phyloP scores from a whole-genome alignment of 306 rosid species.

The Macrotyloma uniflorum region DNA sequence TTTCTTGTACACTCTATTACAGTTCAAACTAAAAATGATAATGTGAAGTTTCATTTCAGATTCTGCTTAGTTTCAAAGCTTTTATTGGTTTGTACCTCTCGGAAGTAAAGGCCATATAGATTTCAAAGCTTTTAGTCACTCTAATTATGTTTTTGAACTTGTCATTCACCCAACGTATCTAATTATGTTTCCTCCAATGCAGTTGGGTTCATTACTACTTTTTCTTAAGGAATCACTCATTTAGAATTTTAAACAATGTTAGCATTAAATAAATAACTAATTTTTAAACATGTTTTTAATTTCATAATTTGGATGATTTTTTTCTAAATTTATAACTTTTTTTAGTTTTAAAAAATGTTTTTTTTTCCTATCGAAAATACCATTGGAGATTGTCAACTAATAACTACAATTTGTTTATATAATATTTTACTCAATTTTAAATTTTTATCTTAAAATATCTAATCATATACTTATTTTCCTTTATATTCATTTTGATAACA shows the following conservation, averaged over 20 bases:
- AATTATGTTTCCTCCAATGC: conserved; percentile 27
- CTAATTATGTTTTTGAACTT: neutral
- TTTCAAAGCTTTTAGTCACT: neutral
- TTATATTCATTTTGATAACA: too few species aligned
- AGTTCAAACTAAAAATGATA: neutral
- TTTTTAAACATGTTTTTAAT: too few species aligned
- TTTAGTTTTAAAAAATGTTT: too few species aligned
- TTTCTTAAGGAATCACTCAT: neutral
- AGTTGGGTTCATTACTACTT: neutral
- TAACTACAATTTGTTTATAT: too few species aligned
- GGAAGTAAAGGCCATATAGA: neutral
- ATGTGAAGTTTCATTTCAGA: neutral
- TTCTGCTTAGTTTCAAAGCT: neutral
- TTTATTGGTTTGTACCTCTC: neutral
- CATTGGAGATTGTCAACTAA: too few species aligned
- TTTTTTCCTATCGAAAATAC: too few species aligned
- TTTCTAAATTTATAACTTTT: too few species aligned
- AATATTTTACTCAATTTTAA: too few species aligned
- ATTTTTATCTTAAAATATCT: too few species aligned
- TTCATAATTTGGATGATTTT: too few species aligned
- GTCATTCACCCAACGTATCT: neutral
- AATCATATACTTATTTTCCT: too few species aligned
- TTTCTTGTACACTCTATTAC: neutral
- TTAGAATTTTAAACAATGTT: neutral
- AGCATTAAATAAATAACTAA: neutral